Evolutionary conservation across 805 yeast species (phyloP), one percentile per base, ranked within the genome.

Genomic region (Ogataea ramenticola): DNA sequence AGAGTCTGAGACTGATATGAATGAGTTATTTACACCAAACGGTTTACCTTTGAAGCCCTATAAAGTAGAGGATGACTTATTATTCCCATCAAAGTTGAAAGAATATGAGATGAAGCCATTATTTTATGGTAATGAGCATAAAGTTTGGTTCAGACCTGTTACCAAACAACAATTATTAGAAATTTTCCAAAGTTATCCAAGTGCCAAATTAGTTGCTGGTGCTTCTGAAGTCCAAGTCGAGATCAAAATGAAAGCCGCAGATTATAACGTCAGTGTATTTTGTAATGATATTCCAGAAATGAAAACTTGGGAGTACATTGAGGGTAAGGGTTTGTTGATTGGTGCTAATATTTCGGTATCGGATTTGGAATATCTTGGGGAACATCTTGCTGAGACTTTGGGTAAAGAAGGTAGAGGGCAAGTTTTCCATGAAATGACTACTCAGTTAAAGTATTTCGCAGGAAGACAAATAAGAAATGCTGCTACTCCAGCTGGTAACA

Each of bases 181-280:
- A 24, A 49, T 71, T 27, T 58, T 62, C 41, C 41, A 52, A 35
- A 51, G 52, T 43, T 62, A 63, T 47, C 74, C 74, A 4, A 43
- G 46, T 31, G 54, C 65, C 12, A 71, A 71, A 47, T 38, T 71
- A 21, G 72, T 71, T 20, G 68, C 70, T 20, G 77, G 77, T 40
- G 74, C 76, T 1, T 68, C 74, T 4, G 77, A 71, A 48, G 64
- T 71, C 33, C 75, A 70, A 43, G 70, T 71, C 31, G 77, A 71
- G 49, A 67, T 68, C 26, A 69, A 70, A 45, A 65, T 70, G 51
- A 68, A 68, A 48, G 60, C 61, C 39, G 68, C 70, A 15, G 61
- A 67, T 46, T 71, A 70, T 49, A 55, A 58, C 32, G 64, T 67
- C 11, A 63, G 61, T 40, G 62, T 70, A 5, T 71, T 55, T 52